A percentile compares a stretch with the other conserved stretches of the same genome.
Evolutionary conservation across 2,329 filamentous ascomycete genomes (phyloP).

Genomic region (Apiospora hydei): DNA sequence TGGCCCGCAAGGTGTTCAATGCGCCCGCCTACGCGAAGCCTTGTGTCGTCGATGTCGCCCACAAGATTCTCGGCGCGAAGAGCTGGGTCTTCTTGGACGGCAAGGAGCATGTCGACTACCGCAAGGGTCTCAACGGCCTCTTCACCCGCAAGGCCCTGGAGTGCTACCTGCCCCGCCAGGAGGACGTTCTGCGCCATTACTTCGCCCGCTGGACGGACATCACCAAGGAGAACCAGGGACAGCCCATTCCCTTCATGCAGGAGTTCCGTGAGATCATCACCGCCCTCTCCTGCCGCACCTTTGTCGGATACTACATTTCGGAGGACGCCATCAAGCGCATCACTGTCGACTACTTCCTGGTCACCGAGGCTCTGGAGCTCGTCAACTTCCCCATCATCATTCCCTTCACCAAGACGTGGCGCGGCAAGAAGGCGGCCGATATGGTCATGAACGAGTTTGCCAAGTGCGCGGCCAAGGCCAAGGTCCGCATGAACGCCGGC

Average conservation of each 20-base stretch:
- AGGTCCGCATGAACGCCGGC: constrained; percentile 88
- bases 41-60: constrained; percentile 91
- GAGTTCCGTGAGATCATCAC: constrained; percentile 95
- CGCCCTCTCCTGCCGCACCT: constrained; percentile 94
- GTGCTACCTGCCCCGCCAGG: constrained; percentile 88
- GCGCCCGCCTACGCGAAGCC: constrained; percentile 92
- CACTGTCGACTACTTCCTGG: constrained; percentile 94
- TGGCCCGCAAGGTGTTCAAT: constrained; percentile 97
- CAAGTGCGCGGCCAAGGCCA: constrained; percentile 92
- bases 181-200: constrained; percentile 89
- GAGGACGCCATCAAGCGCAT: constrained; percentile 93
- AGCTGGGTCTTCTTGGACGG: constrained; percentile 99
- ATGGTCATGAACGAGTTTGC: constrained; percentile 90
- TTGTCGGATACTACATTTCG: constrained; percentile 93
- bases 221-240: constrained; percentile 73
- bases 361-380: constrained; percentile 92
- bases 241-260: constrained; percentile 87
- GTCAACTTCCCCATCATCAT: constrained; percentile 99
- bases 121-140: constrained; percentile 91
- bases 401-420: constrained; percentile 95
- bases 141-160: constrained; percentile 93
- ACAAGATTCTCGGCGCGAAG: constrained; percentile 88
- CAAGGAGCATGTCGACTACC: constrained; percentile 93
- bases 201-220: constrained; percentile 80
- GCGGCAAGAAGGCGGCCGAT: constrained; percentile 93